Evolutionary conservation across 2,329 filamentous ascomycete species (phyloP).

Genomic region (Annulohypoxylon truncatum): DNA sequence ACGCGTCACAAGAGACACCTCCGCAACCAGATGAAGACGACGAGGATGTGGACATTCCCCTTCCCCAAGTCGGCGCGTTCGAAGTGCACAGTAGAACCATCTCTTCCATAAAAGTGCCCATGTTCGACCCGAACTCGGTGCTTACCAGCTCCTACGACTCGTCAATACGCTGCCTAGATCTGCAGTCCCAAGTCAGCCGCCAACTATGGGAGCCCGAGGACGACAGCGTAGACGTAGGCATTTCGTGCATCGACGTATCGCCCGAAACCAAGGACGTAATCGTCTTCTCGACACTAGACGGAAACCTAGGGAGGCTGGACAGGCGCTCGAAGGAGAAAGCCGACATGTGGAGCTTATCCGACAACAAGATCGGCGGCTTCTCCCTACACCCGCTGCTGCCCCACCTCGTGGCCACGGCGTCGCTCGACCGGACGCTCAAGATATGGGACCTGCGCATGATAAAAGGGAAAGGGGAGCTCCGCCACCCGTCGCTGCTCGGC

Average conservation of each 20-base stretch:
- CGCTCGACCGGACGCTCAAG: slow-evolving; percentile 87
- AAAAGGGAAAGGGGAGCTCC: slow-evolving; percentile 67
- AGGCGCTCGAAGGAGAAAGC: slow-evolving; percentile 70
- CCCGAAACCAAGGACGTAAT: slow-evolving; percentile 76
- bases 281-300: slow-evolving; percentile 88
- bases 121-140: slow-evolving; percentile 77
- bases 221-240: slow-evolving; percentile 76
- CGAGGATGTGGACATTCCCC: slow-evolving; percentile 72
- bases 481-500: slow-evolving; percentile 77
- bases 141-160: slow-evolving; percentile 94
- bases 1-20: slow-evolving; percentile 77
- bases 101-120: slow-evolving; percentile 82
- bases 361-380: slow-evolving; percentile 97
- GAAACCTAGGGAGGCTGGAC: slow-evolving; percentile 84
- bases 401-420: slow-evolving; percentile 88
- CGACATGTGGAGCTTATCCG: slow-evolving; percentile 79
- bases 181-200: slow-evolving; percentile 80
- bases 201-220: slow-evolving; percentile 84
- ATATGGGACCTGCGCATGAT: slow-evolving; percentile 89
- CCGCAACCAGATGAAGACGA: slow-evolving; percentile 70
- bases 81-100: slow-evolving; percentile 93
- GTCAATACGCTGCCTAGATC: slow-evolving; percentile 86
- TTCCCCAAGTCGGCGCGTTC: slow-evolving; percentile 87
- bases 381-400: slow-evolving; percentile 82
- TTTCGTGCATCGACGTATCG: slow-evolving; percentile 87